Evolutionary conservation across 73 alveolate genomes (phyloP).

Genomic region (Vitrella brassicaformis): DNA sequence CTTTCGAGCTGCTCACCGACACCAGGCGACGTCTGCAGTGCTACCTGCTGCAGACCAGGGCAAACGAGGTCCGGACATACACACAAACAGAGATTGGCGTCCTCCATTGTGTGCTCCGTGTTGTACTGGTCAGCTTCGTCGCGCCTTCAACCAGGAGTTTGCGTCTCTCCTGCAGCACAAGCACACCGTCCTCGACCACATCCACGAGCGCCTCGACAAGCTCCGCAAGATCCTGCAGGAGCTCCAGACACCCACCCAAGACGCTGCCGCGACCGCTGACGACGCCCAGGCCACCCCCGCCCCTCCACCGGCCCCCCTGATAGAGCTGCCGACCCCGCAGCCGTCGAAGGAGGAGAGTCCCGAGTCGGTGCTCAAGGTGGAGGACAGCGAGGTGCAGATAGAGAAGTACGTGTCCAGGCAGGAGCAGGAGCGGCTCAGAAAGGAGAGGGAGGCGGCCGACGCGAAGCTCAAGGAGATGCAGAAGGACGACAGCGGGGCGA

Average conservation of each 20-base stretch:
- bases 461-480: slow-evolving; percentile 63
- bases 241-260: too few relatives aligned
- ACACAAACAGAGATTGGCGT: background rate
- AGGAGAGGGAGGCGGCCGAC: slow-evolving; percentile 62
- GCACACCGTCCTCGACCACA: background rate
- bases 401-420: slow-evolving; percentile 66
- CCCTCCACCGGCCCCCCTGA: too few relatives aligned
- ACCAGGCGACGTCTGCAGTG: slow-evolving; percentile 20
- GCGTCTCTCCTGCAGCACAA: background rate
- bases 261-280: too few relatives aligned
- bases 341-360: background rate
- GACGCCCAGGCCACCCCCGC: too few relatives aligned
- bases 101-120: background rate
- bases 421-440: slow-evolving; percentile 59
- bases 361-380: background rate
- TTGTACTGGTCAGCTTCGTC: background rate
- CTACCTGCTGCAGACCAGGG: background rate
- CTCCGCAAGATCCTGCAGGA: background rate
- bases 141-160: background rate
- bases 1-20: slow-evolving; percentile 32
- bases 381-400: slow-evolving; percentile 60
- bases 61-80: background rate
- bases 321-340: background rate
- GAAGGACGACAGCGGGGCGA: slow-evolving; percentile 74
- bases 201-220: background rate